These are phyloP conservation scores for Bolboschoenoplectus hybrid DNA, from an alignment of 202 grass and related monocot species.

Conservation along the genomic window DNA sequence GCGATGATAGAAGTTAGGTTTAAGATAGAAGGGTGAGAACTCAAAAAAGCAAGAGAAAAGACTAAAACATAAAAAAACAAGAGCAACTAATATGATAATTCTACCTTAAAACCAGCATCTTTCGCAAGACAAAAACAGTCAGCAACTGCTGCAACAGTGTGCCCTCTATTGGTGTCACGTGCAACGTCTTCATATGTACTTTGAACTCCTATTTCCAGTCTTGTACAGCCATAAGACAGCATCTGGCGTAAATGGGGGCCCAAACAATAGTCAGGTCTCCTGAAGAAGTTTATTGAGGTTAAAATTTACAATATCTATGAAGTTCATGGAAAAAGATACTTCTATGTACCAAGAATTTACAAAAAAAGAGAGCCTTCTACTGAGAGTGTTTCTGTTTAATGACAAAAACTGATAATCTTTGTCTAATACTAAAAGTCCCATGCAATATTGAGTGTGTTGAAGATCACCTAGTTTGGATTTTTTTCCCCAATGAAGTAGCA, in stretches of 20 bases:
- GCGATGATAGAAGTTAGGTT: constrained; percentile 2
- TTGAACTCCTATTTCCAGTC: constrained; percentile 97
- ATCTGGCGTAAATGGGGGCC: constrained; percentile 91
- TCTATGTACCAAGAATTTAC: constrained; percentile 12
- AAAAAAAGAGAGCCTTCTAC: background rate
- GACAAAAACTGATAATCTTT: background rate
- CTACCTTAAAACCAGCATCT: constrained; percentile 99
- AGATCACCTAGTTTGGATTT: background rate
- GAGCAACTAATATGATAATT: background rate
- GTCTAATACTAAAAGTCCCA: background rate
- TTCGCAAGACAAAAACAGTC: constrained; percentile 99
- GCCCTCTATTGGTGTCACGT: constrained; percentile 92
- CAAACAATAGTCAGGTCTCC: constrained; percentile 98
- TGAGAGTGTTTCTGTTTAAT: too few relatives aligned
- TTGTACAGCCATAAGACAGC: constrained; percentile 91
- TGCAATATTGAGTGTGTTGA: background rate
- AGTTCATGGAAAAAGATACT: background rate
- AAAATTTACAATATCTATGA: constrained; percentile 24
- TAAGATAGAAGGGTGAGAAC: background rate
- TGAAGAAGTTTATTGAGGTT: constrained; percentile 37
- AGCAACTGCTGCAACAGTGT: constrained; percentile 93
- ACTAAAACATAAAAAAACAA: constrained; percentile 22
- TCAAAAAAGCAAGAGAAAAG: background rate
- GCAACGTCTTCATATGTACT: constrained; percentile 98
- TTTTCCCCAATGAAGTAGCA: background rate